A percentile compares a stretch with the other conserved stretches of the same genome.
Conservation (phyloP, 169 alveolate species). For the Neospora caninum region DNA sequence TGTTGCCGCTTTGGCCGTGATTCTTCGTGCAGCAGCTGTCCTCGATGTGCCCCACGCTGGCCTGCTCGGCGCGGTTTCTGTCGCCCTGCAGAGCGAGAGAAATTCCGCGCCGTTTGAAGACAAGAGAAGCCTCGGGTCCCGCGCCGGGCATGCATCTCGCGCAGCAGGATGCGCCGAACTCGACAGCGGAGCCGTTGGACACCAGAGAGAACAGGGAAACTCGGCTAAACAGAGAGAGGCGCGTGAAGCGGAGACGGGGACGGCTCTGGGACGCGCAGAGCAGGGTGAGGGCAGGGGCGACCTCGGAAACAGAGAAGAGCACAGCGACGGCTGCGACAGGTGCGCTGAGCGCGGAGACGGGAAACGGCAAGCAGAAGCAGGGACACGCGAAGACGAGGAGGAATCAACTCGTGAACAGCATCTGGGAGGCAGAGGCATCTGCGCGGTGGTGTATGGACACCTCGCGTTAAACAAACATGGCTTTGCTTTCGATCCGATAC, state of each 20-base stretch:
- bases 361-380: not conserved
- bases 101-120: not conserved
- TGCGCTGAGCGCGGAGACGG: not conserved
- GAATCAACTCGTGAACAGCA: not conserved
- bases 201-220: too few species aligned
- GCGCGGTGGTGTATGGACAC: slow-evolving; percentile 40
- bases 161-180: too few species aligned
- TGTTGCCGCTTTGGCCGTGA: not conserved
- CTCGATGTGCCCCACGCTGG: not conserved
- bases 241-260: not conserved
- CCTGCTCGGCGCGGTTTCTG: not conserved
- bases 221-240: too few species aligned
- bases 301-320: not conserved
- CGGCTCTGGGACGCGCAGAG: not conserved
- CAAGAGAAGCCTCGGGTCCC: too few species aligned
- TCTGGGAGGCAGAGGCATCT: slow-evolving; percentile 5
- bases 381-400: not conserved
- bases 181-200: too few species aligned
- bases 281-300: not conserved
- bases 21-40: not conserved
- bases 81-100: not conserved
- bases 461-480: not conserved
- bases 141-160: too few species aligned
- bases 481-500: not conserved
- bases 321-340: not conserved